phyloP scores from a whole-genome alignment of 2,329 filamentous ascomycete species.

The Botrytis sinoallii region DNA sequence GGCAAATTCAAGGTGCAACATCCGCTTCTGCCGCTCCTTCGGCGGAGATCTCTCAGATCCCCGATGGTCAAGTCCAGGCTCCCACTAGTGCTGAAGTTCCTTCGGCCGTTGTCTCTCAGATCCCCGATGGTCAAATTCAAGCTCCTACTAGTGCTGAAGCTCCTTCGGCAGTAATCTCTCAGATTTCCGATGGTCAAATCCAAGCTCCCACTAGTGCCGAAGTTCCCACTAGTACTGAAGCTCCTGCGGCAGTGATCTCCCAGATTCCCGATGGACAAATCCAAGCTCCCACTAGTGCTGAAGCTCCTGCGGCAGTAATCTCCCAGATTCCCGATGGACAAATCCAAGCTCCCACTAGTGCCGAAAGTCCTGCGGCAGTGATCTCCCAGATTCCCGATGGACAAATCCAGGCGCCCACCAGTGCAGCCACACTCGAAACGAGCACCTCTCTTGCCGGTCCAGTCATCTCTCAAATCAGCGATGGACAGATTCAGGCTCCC shows the following conservation, averaged over 20 bases:
- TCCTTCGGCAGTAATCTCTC: conserved; percentile 16
- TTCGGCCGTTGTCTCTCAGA: conserved; percentile 25
- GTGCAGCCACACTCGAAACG: neutral
- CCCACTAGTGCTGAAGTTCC: conserved; percentile 30
- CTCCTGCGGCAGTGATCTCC: neutral
- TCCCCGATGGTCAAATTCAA: conserved; percentile 31
- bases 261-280: conserved; percentile 18
- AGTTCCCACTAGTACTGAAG: neutral
- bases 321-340: conserved; percentile 33
- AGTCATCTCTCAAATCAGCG: conserved; percentile 32
- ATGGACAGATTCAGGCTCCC: conserved; percentile 37
- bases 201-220: conserved; percentile 24
- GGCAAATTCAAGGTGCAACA: neutral
- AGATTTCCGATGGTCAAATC: conserved; percentile 38
- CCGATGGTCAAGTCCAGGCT: conserved; percentile 10
- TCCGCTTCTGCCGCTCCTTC: neutral
- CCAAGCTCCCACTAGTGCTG: conserved; percentile 31
- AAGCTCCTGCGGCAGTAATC: neutral
- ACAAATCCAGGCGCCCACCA: conserved; percentile 32
- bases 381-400: conserved; percentile 35
- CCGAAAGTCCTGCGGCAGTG: neutral
- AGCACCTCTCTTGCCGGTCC: neutral
- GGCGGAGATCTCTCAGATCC: conserved; percentile 8
- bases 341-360: conserved; percentile 33
- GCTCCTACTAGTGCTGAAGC: conserved; percentile 30